Conservation (phyloP, 2,329 filamentous ascomycete species). For the Pseudogymnoascus sp. region DNA sequence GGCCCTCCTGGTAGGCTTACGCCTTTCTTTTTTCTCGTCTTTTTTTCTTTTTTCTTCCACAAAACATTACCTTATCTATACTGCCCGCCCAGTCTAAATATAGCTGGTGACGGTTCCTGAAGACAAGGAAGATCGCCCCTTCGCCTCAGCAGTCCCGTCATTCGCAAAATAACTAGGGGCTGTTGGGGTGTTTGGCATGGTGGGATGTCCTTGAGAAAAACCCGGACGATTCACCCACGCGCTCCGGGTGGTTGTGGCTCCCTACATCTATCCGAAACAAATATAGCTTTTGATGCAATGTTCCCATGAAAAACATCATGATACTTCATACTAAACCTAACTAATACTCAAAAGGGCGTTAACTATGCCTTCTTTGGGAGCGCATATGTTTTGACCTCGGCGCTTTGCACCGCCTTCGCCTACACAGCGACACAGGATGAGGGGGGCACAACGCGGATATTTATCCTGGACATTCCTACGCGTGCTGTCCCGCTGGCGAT, state of each 20-base stretch:
- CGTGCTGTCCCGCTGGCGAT: conserved; percentile 75
- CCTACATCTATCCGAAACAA: conserved; percentile 27
- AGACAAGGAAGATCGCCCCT: conserved; percentile 52
- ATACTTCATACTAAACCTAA: conserved; percentile 15
- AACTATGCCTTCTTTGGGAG: conserved; percentile 43
- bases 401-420: conserved; percentile 67
- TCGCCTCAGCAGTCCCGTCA: conserved; percentile 42
- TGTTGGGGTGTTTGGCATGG: conserved; percentile 47
- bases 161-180: conserved; percentile 43
- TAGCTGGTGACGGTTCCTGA: conserved; percentile 52
- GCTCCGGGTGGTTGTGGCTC: conserved; percentile 30
- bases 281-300: not conserved
- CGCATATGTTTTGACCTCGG: conserved; percentile 45
- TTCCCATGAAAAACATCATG: not conserved
- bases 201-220: conserved; percentile 45
- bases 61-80: conserved; percentile 49
- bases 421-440: conserved; percentile 87
- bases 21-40: conserved; percentile 21
- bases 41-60: conserved; percentile 13
- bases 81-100: conserved; percentile 44
- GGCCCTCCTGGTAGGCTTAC: conserved; percentile 53
- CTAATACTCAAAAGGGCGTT: conserved; percentile 37
- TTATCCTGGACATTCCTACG: conserved; percentile 74
- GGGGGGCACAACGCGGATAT: conserved; percentile 66
- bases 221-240: conserved; percentile 33